These are phyloP conservation scores for Exophiala lecanii-corni DNA, from an alignment of 2,329 filamentous ascomycete species.

Conservation along the genomic window DNA sequence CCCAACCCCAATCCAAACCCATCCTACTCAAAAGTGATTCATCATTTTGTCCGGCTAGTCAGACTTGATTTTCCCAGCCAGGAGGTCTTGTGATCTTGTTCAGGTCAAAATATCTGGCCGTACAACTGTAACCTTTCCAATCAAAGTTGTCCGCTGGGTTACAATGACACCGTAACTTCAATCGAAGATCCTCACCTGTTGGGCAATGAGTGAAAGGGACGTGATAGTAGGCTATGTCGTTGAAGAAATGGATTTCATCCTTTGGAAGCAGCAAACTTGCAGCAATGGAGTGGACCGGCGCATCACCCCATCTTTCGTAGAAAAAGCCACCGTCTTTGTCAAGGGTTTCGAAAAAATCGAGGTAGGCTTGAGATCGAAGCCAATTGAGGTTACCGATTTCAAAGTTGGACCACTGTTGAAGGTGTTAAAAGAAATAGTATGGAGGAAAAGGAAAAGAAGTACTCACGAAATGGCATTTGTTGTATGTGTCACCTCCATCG, in stretches of 20 bases:
- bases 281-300: conserved; percentile 96
- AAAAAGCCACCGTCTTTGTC: conserved; percentile 95
- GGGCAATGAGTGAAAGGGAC: conserved; percentile 98
- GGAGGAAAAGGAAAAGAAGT: neutral
- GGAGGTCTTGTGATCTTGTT: conserved; percentile 77
- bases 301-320: conserved; percentile 98
- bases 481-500: conserved; percentile 86
- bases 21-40: neutral
- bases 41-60: conserved; percentile 29
- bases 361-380: conserved; percentile 82
- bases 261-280: conserved; percentile 82
- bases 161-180: conserved; percentile 88
- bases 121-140: conserved; percentile 98
- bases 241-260: conserved; percentile 96
- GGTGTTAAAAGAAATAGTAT: conserved; percentile 12
- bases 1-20: conserved; percentile 12
- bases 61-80: conserved; percentile 70
- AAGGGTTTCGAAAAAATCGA: conserved; percentile 83
- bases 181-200: conserved; percentile 75
- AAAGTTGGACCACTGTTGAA: conserved; percentile 88
- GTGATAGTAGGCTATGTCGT: conserved; percentile 98
- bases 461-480: conserved; percentile 93
- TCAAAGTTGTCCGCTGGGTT: conserved; percentile 97
- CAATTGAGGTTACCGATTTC: conserved; percentile 92
- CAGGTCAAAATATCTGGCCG: conserved; percentile 77